phyloP scores from a whole-genome alignment of 768 basidiomycete species.

The Termitomyces heimii region DNA sequence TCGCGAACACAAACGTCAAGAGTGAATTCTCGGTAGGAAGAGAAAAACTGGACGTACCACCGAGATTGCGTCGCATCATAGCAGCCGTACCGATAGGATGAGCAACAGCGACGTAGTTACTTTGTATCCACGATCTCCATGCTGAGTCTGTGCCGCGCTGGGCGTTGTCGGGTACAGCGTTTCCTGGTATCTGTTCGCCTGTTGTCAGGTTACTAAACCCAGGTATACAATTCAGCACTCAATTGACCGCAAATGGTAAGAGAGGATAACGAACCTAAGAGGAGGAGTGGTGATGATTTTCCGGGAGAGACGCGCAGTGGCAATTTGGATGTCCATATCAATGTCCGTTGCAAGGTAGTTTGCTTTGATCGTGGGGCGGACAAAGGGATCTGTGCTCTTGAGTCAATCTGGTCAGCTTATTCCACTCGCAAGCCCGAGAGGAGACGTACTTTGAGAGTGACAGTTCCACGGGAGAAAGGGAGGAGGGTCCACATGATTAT shows the following conservation, averaged over 20 bases:
- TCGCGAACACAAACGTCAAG: neutral
- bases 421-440: neutral
- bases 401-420: neutral
- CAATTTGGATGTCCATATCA: conserved; percentile 46
- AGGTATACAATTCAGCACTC: neutral
- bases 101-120: conserved; percentile 35
- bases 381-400: conserved; percentile 43
- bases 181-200: conserved; percentile 36
- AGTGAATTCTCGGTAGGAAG: neutral
- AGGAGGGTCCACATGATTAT: conserved; percentile 49
- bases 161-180: conserved; percentile 34
- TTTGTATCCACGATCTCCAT: conserved; percentile 42
- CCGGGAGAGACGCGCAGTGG: conserved; percentile 38
- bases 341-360: conserved; percentile 46
- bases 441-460: conserved; percentile 34
- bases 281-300: conserved; percentile 7
- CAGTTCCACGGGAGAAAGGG: conserved; percentile 49
- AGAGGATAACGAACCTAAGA: neutral
- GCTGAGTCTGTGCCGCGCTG: conserved; percentile 37
- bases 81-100: conserved; percentile 39
- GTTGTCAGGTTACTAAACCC: neutral
- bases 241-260: neutral
- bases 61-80: conserved; percentile 1
- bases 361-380: conserved; percentile 37
- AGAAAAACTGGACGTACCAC: neutral